Percentiles rank a stretch among this genome's conserved stretches.
Evolutionary conservation across 805 yeast species (phyloP).

Genomic region (Yamadazyma nakazawae): DNA sequence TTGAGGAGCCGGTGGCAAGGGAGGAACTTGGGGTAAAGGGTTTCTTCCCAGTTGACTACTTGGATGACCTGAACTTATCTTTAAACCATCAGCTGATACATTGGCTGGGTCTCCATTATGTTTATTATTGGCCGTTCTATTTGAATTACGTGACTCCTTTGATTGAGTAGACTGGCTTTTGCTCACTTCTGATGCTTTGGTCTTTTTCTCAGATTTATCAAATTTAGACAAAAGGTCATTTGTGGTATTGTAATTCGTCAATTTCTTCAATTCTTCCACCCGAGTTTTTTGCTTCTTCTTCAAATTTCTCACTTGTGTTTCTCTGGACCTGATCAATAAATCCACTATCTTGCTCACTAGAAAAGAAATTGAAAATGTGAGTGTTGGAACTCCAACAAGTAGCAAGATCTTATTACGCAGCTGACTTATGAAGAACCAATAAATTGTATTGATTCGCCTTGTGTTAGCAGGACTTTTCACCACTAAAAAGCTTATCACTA

Average conservation of each 20-base stretch:
- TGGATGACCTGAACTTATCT: background rate
- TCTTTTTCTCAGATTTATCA: slow-evolving; percentile 15
- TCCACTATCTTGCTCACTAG: slow-evolving; percentile 20
- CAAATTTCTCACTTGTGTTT: slow-evolving; percentile 24
- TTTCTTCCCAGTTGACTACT: background rate
- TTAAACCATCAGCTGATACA: background rate
- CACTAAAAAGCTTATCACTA: slow-evolving; percentile 17
- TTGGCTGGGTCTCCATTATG: background rate
- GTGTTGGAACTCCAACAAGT: slow-evolving; percentile 24
- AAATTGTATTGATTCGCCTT: slow-evolving; percentile 17
- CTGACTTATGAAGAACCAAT: slow-evolving; percentile 25
- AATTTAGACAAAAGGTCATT: slow-evolving; percentile 67
- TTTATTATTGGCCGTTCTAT: background rate
- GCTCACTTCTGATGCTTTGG: background rate
- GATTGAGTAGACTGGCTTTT: background rate
- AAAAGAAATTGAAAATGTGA: slow-evolving; percentile 16
- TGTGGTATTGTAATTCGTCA: slow-evolving; percentile 74
- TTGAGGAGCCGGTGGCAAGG: background rate
- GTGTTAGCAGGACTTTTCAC: slow-evolving; percentile 13
- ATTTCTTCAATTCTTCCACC: slow-evolving; percentile 63
- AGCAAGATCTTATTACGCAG: slow-evolving; percentile 17
- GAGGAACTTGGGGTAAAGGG: background rate
- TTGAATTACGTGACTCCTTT: background rate
- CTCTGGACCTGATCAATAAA: slow-evolving; percentile 16
- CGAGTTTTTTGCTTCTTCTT: slow-evolving; percentile 48